Base-by-base conservation (phyloP, 2,329 filamentous ascomycete species). In the Sarocladiaceae sp. region DNA sequence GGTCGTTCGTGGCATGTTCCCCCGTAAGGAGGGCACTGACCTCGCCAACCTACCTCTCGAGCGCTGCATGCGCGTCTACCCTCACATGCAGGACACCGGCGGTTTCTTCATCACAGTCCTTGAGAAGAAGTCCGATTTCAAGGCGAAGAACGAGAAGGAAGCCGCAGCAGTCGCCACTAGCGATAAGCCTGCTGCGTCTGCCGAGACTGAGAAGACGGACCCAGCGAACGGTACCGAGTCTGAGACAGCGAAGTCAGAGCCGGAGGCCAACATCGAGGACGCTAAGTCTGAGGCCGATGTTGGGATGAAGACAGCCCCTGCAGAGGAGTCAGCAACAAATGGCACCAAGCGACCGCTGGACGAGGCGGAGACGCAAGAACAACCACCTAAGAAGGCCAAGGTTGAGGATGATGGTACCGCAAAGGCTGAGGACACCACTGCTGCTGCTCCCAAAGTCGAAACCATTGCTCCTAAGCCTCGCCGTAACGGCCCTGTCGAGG, bases 71-170 rank as follows among this genome's bases (percentile, higher is more conserved):
- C 80, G 93, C 50, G 82, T 98, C 6, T 98, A 97, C 62, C 87
- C 90, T 26, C 93, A 98, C 63, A 76, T 89, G 59, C 93, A 98
- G 65, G 89, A 98, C 56, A 98, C 93, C 3, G 93, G 93, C 45
- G 91, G 85, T 18, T 98, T 98, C 74, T 98, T 98, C 69, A 96
- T 98, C 60, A 85, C 89, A 1, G 90, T 96, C 1, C 68, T 98
- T 15, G 86, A 96, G 70, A 98, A 98, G 74, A 83, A 83, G 61
- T 77, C 80, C 20, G 93, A 96, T 52, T 89, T 95, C 61, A 85
- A 78, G 60, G 84, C 82, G 7, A 85, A 78, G 62, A 82, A 82
- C 18, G 86, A 93, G 63, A 74, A 76, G 4, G 70, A 74, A 46
- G 60, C 66, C 9, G 33, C 19, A 6, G 37, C 37, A 11, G n/a